Conservation (phyloP, 495 filamentous ascomycete genomes). For the Aeminium ludgeri region DNA sequence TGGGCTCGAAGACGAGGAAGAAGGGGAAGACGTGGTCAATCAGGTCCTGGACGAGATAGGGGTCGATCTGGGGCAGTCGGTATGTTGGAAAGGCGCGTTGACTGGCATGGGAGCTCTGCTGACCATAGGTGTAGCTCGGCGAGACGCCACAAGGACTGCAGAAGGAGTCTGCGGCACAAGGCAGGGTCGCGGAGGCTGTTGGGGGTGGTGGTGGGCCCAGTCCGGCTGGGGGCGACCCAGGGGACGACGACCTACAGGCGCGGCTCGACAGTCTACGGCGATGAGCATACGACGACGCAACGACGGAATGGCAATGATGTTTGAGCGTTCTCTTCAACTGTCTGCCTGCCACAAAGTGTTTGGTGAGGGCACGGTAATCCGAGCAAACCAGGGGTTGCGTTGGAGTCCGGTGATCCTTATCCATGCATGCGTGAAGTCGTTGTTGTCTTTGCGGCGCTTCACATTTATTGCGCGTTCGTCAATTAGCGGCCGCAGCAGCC, state of each 20-base stretch:
- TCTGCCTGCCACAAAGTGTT: too few species aligned
- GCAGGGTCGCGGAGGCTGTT: conserved; percentile 28
- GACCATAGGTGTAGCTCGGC: conserved; percentile 24
- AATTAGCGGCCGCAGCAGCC: too few species aligned
- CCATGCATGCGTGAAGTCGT: too few species aligned
- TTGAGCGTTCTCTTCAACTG: too few species aligned
- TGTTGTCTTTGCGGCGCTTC: too few species aligned
- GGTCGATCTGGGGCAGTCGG: conserved; percentile 72
- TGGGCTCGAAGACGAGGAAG: conserved; percentile 74
- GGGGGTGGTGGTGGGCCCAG: conserved; percentile 23
- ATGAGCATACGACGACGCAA: too few species aligned
- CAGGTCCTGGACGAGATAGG: conserved; percentile 94
- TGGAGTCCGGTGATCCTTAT: too few species aligned
- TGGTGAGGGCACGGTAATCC: too few species aligned
- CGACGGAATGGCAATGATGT: too few species aligned
- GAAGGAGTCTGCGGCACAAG: conserved; percentile 24
- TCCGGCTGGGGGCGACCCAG: too few species aligned
- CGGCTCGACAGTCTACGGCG: conserved; percentile 27
- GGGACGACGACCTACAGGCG: conserved; percentile 32
- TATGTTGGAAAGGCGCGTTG: conserved; percentile 31
- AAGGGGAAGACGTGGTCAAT: conserved; percentile 89
- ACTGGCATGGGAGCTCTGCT: conserved; percentile 11
- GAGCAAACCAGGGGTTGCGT: too few species aligned
- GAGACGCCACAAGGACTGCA: conserved; percentile 29
- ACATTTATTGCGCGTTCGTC: too few species aligned